phyloP scores from a whole-genome alignment of 2,329 filamentous ascomycete species.

The Dothideomycetes sp. region DNA sequence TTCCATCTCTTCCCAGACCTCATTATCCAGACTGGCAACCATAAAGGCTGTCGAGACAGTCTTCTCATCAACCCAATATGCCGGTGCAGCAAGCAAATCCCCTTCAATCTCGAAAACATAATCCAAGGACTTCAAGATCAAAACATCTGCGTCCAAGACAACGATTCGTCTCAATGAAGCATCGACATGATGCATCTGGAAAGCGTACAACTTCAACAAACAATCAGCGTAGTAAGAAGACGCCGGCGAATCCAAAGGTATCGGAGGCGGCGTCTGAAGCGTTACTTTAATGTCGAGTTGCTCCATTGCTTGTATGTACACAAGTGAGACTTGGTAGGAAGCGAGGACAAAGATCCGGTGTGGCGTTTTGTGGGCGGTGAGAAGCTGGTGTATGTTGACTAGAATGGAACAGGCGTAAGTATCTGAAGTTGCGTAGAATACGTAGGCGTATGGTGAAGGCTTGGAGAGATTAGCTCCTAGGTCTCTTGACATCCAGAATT shows the following conservation, averaged over 20 bases:
- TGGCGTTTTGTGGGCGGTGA: constrained; percentile 15
- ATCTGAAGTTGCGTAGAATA: constrained; percentile 24
- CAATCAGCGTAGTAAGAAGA: constrained; percentile 21
- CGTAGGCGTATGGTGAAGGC: constrained; percentile 19
- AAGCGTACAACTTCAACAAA: constrained; percentile 23
- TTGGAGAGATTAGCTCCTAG: not conserved
- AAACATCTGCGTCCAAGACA: constrained; percentile 23
- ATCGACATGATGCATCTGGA: constrained; percentile 23
- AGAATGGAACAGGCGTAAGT: constrained; percentile 23
- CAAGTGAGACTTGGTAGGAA: constrained; percentile 15
- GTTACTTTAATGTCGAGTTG: constrained; percentile 16
- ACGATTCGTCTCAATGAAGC: constrained; percentile 19
- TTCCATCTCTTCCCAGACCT: constrained; percentile 21
- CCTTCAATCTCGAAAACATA: constrained; percentile 20
- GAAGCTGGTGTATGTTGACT: constrained; percentile 23
- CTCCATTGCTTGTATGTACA: constrained; percentile 18
- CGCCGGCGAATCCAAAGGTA: constrained; percentile 13
- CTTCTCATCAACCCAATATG: constrained; percentile 24
- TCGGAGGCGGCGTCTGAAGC: constrained; percentile 17
- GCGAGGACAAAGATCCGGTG: constrained; percentile 22
- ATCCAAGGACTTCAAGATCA: constrained; percentile 23
- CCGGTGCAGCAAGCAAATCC: constrained; percentile 23
- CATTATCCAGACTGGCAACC: constrained; percentile 21
- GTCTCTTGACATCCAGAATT: not conserved
- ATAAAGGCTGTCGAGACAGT: constrained; percentile 23